phyloP scores from a whole-genome alignment of 1,284 basidiomycete genomes.

The Trichosporon ovoides region DNA sequence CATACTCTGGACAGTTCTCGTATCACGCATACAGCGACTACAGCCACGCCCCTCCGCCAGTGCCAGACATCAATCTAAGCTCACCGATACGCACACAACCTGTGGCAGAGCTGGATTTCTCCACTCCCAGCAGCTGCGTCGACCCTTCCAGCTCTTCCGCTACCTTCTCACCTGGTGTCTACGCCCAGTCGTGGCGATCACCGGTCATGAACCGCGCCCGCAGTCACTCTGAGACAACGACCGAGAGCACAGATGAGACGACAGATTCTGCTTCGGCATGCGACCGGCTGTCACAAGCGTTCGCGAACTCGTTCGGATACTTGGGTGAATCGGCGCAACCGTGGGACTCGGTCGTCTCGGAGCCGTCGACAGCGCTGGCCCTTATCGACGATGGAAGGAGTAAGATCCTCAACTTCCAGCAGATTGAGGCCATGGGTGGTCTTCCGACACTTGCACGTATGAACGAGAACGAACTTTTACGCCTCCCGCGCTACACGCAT shows the following conservation, averaged over 20 bases:
- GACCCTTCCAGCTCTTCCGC: neutral
- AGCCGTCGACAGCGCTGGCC: conserved; percentile 37
- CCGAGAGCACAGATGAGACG: conserved; percentile 9
- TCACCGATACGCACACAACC: neutral
- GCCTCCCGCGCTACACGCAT: conserved; percentile 71
- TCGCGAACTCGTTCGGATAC: conserved; percentile 20
- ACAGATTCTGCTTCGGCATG: conserved; percentile 12
- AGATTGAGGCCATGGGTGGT: conserved; percentile 41
- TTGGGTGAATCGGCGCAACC: conserved; percentile 18
- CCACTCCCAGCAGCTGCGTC: neutral
- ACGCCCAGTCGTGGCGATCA: conserved; percentile 17
- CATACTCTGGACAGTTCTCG: conserved; percentile 37
- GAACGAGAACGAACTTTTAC: conserved; percentile 18
- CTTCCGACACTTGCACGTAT: conserved; percentile 24
- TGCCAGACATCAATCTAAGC: conserved; percentile 23
- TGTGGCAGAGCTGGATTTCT: neutral
- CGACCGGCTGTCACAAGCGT: conserved; percentile 15
- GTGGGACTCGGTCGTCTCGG: conserved; percentile 21
- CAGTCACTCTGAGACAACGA: conserved; percentile 35
- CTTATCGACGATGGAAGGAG: conserved; percentile 44
- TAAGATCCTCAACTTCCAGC: conserved; percentile 35
- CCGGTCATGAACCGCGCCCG: conserved; percentile 26
- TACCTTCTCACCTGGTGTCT: neutral
- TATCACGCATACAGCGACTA: conserved; percentile 35
- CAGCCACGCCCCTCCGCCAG: conserved; percentile 32